Evolutionary conservation across 2,329 filamentous ascomycete genomes (phyloP).

Genomic region (Apiospora rasikravindrae): DNA sequence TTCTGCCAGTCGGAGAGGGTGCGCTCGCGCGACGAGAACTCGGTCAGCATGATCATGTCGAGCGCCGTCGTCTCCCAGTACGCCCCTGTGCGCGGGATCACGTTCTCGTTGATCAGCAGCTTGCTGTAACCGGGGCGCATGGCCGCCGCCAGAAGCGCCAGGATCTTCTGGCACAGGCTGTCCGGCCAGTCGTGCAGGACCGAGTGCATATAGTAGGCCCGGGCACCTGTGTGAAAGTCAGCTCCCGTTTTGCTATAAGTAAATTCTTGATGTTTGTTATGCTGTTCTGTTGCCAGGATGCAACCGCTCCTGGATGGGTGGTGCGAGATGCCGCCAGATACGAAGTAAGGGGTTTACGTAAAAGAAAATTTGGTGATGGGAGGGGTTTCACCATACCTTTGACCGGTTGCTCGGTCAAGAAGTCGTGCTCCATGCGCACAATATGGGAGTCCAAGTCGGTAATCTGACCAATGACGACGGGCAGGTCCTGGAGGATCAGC

Average conservation of each 20-base stretch:
- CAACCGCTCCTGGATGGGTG: not conserved
- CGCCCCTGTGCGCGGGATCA: constrained; percentile 14
- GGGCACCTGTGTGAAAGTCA: constrained; percentile 26
- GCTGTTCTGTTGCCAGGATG: not conserved
- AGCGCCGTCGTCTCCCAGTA: constrained; percentile 17
- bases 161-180: constrained; percentile 36
- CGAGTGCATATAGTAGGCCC: constrained; percentile 39
- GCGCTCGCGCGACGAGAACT: constrained; percentile 15
- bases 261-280: not conserved
- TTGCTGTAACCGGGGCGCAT: constrained; percentile 56
- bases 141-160: constrained; percentile 52
- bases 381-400: not conserved
- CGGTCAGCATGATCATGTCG: constrained; percentile 17
- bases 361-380: not conserved
- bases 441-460: not conserved
- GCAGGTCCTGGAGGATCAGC: constrained; percentile 12
- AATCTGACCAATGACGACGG: constrained; percentile 4
- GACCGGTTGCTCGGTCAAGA: constrained; percentile 6
- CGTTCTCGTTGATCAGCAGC: constrained; percentile 40
- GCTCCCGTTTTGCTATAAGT: constrained; percentile 23
- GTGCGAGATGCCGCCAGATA: not conserved
- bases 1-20: constrained; percentile 16
- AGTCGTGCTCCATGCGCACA: constrained; percentile 16
- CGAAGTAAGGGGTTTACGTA: not conserved
- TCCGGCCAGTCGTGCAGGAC: constrained; percentile 49